These are phyloP conservation scores for Cardamine chenopodiifolia DNA, from an alignment of 345 rosid species.

Conservation along the genomic window DNA sequence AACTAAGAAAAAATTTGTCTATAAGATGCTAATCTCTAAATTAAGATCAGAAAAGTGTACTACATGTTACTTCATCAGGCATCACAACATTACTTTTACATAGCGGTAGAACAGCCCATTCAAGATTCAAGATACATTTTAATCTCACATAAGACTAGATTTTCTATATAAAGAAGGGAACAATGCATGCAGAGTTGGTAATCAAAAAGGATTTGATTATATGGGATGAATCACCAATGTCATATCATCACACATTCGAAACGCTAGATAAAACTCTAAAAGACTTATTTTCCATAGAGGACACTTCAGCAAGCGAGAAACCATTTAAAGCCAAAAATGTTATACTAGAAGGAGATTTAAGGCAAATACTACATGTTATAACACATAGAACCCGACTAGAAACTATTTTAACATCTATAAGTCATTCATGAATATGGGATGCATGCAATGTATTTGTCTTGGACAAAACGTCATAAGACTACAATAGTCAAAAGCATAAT, in stretches of 20 bases:
- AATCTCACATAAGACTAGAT: neutral
- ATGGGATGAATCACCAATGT: neutral
- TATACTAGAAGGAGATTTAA: neutral
- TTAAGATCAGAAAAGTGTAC: neutral
- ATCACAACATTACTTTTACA: neutral
- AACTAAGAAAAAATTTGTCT: too few species aligned
- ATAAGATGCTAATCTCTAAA: neutral
- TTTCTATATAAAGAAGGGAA: neutral
- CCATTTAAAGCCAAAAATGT: neutral
- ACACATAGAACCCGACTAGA: neutral
- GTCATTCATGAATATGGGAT: neutral
- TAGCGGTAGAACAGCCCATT: neutral
- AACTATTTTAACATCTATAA: neutral
- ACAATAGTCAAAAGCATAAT: too few species aligned
- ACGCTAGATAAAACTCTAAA: neutral
- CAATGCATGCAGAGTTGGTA: neutral
- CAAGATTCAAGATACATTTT: neutral
- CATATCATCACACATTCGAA: neutral
- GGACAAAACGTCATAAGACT: neutral
- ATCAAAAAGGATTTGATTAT: neutral
- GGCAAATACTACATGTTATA: too few species aligned
- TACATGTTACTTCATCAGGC: neutral
- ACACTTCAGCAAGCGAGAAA: neutral
- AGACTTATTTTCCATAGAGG: neutral
- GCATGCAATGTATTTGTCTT: neutral